Evolutionary conservation across 805 yeast genomes (phyloP).

Genomic region (Candida piceae): DNA sequence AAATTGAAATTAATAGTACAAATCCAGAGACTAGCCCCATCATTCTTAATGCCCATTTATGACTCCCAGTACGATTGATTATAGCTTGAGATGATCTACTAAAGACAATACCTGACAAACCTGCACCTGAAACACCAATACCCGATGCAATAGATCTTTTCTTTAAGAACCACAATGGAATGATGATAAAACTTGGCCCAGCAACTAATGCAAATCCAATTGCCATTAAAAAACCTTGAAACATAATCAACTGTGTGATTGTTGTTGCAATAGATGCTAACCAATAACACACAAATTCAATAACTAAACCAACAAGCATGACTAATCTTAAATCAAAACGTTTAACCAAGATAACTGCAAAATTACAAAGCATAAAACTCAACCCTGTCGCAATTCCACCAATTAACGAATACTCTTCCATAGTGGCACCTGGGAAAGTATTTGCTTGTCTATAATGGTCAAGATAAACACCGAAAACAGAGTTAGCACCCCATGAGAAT

Average conservation of each 20-base stretch:
- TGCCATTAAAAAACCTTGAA: conserved; percentile 44
- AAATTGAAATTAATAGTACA: conserved; percentile 15
- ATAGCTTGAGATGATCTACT: conserved; percentile 38
- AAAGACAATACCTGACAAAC: conserved; percentile 47
- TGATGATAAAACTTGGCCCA: conserved; percentile 28
- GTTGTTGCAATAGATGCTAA: conserved; percentile 40
- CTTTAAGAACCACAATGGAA: conserved; percentile 48
- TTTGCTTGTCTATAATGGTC: conserved; percentile 38
- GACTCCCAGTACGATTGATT: conserved; percentile 36
- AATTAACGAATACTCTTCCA: conserved; percentile 48
- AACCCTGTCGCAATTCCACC: conserved; percentile 50
- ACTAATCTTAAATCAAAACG: conserved; percentile 46
- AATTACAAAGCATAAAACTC: conserved; percentile 60
- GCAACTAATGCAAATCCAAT: conserved; percentile 39
- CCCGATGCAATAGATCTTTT: conserved; percentile 45
- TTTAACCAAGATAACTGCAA: conserved; percentile 42
- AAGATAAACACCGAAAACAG: conserved; percentile 51
- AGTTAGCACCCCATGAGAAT: conserved; percentile 52
- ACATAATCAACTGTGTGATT: conserved; percentile 40
- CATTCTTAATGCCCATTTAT: conserved; percentile 43
- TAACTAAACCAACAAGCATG: conserved; percentile 36
- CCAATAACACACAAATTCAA: conserved; percentile 37
- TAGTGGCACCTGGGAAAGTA: conserved; percentile 44
- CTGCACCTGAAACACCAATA: conserved; percentile 45
- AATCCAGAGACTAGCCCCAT: conserved; percentile 31